Evolutionary conservation across 192 early-diverging fungal genomes (phyloP).

Genomic region (Linnemannia elongata): DNA sequence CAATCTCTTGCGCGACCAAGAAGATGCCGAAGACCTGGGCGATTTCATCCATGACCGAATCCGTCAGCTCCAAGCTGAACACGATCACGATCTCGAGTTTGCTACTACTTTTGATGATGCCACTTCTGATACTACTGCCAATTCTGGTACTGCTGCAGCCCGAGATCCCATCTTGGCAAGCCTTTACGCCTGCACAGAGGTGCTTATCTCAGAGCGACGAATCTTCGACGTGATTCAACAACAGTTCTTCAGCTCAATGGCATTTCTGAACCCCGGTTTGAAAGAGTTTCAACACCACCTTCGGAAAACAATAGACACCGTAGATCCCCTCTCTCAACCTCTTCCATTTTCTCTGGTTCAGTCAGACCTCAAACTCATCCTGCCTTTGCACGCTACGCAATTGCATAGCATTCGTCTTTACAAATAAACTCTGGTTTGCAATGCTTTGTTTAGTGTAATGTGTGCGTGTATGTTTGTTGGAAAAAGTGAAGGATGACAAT

Average conservation of each 20-base stretch:
- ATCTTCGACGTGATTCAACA: slow-evolving; percentile 2
- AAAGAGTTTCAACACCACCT: not conserved
- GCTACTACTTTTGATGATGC: too few species aligned
- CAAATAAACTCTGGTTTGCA: not conserved
- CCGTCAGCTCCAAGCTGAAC: not conserved
- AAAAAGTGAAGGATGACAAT: not conserved
- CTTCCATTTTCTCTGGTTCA: slow-evolving; percentile 6
- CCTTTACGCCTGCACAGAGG: slow-evolving; percentile 38
- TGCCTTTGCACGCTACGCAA: not conserved
- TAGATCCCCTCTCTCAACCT: not conserved
- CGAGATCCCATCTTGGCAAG: not conserved
- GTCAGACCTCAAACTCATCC: slow-evolving; percentile 28
- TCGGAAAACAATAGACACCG: not conserved
- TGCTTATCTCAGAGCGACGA: slow-evolving; percentile 30
- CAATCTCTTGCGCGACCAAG: slow-evolving; percentile 19
- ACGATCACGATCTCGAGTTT: too few species aligned
- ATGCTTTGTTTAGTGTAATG: not conserved
- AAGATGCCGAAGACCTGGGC: slow-evolving; percentile 43
- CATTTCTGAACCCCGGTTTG: not conserved
- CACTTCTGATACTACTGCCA: not conserved
- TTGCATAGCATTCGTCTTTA: not conserved
- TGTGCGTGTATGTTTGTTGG: not conserved
- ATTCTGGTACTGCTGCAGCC: not conserved
- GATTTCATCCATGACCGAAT: slow-evolving; percentile 10
- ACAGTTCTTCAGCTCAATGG: slow-evolving; percentile 1